Evolutionary conservation across 2,329 filamentous ascomycete genomes (phyloP).

Genomic region (Fusarium succisae): DNA sequence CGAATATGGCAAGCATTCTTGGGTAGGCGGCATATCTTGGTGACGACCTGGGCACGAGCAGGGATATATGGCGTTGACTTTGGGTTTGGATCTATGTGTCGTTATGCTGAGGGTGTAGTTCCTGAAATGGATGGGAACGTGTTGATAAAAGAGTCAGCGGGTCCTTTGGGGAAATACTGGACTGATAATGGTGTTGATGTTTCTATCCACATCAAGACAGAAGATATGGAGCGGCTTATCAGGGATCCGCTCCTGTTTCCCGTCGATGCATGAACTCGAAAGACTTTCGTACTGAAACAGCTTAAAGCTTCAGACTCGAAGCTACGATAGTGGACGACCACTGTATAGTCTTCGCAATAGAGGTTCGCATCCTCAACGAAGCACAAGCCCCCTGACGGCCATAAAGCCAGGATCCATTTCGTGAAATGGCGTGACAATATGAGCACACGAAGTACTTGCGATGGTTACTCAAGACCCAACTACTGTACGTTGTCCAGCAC

Average conservation of each 20-base stretch:
- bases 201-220: constrained; percentile 21
- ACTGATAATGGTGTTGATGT: constrained; percentile 39
- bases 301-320: background rate
- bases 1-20: constrained; percentile 43
- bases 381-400: background rate
- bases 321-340: background rate
- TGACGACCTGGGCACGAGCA: constrained; percentile 41
- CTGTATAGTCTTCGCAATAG: background rate
- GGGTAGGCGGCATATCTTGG: constrained; percentile 35
- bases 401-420: too few species aligned
- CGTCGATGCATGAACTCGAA: background rate
- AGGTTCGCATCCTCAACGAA: background rate
- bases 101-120: constrained; percentile 36
- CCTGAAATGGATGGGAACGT: constrained; percentile 37
- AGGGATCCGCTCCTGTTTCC: constrained; percentile 29
- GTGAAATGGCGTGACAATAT: too few species aligned
- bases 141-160: constrained; percentile 39
- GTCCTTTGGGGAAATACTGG: constrained; percentile 9
- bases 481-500: background rate
- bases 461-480: too few species aligned
- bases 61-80: constrained; percentile 42
- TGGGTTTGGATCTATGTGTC: constrained; percentile 23
- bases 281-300: background rate
- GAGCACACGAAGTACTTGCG: too few species aligned
- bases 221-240: constrained; percentile 30